These are phyloP conservation scores for Lichtheimia hyalospora DNA, from an alignment of 371 early-diverging fungal genomes.

Conservation along the genomic window DNA sequence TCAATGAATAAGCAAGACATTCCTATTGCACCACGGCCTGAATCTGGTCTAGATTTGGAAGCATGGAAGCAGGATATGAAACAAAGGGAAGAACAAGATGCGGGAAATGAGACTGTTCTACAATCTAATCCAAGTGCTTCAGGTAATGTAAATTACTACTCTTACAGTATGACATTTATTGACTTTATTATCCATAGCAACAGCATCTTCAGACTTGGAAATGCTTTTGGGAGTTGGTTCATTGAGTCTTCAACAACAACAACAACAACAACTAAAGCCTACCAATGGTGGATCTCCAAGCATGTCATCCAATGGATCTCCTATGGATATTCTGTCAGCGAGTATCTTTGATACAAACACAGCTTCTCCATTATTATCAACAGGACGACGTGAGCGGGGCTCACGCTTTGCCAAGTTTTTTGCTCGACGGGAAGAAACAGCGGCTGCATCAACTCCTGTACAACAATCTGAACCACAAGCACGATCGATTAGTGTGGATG, in stretches of 20 bases:
- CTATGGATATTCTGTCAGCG: slow-evolving; percentile 7
- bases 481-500: slow-evolving; percentile 48
- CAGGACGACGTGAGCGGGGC: slow-evolving; percentile 40
- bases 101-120: background rate
- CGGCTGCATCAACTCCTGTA: slow-evolving; percentile 14
- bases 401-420: slow-evolving; percentile 71
- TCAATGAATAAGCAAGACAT: slow-evolving; percentile 20
- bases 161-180: too few species aligned
- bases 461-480: slow-evolving; percentile 20
- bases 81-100: slow-evolving; percentile 43
- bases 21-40: slow-evolving; percentile 26
- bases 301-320: too few species aligned
- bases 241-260: slow-evolving; percentile 10
- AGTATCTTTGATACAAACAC: slow-evolving; percentile 5
- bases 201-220: slow-evolving; percentile 4
- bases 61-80: slow-evolving; percentile 68
- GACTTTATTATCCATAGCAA: too few species aligned
- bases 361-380: slow-evolving; percentile 16
- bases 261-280: background rate
- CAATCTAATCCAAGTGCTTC: background rate
- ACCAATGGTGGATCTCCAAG: too few species aligned
- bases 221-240: slow-evolving; percentile 11
- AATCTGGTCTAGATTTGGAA: slow-evolving; percentile 57
- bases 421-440: slow-evolving; percentile 38
- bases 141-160: too few species aligned